Conservation (phyloP, 805 yeast genomes). For the Millerozyma acaciae region DNA sequence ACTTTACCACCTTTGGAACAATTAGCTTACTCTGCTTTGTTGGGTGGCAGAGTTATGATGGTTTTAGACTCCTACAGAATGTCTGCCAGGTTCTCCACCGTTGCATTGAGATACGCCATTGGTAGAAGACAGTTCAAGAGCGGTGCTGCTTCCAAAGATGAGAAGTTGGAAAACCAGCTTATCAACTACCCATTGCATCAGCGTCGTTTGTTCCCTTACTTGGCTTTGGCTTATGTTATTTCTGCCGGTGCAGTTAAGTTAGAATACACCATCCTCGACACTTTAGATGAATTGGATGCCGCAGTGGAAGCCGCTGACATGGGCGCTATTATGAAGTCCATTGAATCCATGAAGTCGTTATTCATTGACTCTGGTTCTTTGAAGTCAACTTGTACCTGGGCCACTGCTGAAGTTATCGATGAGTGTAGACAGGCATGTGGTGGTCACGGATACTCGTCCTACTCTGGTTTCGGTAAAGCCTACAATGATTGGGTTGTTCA, state of each 20-base stretch:
- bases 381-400: constrained; percentile 44
- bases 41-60: constrained; percentile 45
- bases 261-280: constrained; percentile 28
- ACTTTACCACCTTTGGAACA: constrained; percentile 43
- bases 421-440: constrained; percentile 45
- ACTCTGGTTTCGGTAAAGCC: constrained; percentile 43
- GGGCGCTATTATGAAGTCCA: constrained; percentile 25
- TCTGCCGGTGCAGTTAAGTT: constrained; percentile 37
- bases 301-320: constrained; percentile 34
- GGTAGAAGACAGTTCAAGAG: constrained; percentile 44
- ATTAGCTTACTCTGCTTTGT: constrained; percentile 39
- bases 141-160: constrained; percentile 20
- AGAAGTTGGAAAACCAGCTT: constrained; percentile 35
- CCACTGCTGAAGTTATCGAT: constrained; percentile 39
- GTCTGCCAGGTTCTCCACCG: constrained; percentile 38
- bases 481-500: constrained; percentile 46
- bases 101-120: constrained; percentile 43
- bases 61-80: constrained; percentile 41
- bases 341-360: constrained; percentile 38
- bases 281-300: constrained; percentile 31
- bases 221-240: constrained; percentile 38
- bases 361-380: constrained; percentile 43
- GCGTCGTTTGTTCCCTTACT: constrained; percentile 41
- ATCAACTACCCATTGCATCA: constrained; percentile 45
- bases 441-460: constrained; percentile 45